These are phyloP conservation scores for Chrysochromulina tobinii DNA, from an alignment of 78 protist species.

Conservation along the genomic window DNA sequence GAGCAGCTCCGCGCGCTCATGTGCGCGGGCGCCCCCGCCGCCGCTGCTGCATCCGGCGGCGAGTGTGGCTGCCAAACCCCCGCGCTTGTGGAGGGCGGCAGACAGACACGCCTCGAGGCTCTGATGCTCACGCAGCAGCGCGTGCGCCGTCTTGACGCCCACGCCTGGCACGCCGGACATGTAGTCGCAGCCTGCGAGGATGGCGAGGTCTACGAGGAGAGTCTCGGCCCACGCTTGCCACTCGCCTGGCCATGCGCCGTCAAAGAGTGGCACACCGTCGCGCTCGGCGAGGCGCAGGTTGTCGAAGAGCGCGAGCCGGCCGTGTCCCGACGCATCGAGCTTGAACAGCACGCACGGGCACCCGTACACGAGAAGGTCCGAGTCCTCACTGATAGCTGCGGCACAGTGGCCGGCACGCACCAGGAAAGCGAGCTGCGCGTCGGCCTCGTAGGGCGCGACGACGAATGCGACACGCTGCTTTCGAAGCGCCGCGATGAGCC, in stretches of 20 bases:
- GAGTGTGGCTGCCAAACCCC: too few relatives aligned
- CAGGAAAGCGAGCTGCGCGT: slow-evolving; percentile 97
- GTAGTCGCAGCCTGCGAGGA: slow-evolving; percentile 96
- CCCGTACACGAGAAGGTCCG: slow-evolving; percentile 92
- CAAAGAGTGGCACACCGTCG: background rate
- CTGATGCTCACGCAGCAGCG: slow-evolving; percentile 42
- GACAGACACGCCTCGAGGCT: slow-evolving; percentile 43
- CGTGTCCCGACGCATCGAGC: background rate
- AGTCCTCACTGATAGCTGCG: slow-evolving; percentile 94
- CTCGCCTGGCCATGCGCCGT: background rate
- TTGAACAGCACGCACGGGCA: slow-evolving; percentile 26
- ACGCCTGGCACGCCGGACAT: slow-evolving; percentile 78
- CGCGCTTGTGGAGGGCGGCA: too few relatives aligned
- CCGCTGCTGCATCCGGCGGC: too few relatives aligned
- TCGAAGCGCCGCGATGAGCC: slow-evolving; percentile 56
- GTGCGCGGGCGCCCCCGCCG: too few relatives aligned
- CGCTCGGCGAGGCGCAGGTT: background rate
- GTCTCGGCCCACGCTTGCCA: background rate
- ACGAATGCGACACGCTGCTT: slow-evolving; percentile 55
- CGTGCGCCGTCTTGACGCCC: slow-evolving; percentile 88
- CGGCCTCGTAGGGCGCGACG: slow-evolving; percentile 99
- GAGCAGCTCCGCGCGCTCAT: too few relatives aligned
- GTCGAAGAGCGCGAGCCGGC: background rate
- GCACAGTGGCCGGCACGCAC: background rate
- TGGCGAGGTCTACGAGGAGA: slow-evolving; percentile 64